A percentile compares a stretch with the other conserved stretches of the same genome.
phyloP scores from a whole-genome alignment of 2,329 filamentous ascomycete genomes.

The Phyllosticta paracitricarpa region DNA sequence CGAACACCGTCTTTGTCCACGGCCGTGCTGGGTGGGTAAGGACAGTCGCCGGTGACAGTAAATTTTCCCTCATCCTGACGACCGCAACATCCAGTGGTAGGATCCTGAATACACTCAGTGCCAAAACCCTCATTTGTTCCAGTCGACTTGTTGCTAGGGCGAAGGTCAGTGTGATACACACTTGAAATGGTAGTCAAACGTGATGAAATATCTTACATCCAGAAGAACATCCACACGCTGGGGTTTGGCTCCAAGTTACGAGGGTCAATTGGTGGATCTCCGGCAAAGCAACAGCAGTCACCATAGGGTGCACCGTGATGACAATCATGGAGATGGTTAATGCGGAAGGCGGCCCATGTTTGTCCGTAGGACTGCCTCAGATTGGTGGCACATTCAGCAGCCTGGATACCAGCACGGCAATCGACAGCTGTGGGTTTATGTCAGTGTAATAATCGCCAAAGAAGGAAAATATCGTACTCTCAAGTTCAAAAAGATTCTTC shows the following conservation, averaged over 20 bases:
- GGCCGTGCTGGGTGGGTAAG: neutral
- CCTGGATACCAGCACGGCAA: neutral
- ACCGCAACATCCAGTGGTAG: neutral
- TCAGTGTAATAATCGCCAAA: neutral
- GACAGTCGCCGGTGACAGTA: neutral
- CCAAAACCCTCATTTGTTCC: neutral
- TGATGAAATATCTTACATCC: neutral
- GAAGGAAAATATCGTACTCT: neutral
- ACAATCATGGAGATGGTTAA: neutral
- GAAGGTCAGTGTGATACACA: neutral
- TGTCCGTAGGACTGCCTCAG: neutral
- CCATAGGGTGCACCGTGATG: neutral
- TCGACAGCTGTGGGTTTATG: neutral
- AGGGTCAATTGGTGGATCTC: neutral
- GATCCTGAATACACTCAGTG: neutral
- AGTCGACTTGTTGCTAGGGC: neutral
- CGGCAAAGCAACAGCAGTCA: neutral
- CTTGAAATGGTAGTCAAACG: neutral
- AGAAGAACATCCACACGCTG: neutral
- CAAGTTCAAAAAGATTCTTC: neutral
- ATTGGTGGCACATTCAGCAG: neutral
- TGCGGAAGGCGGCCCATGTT: neutral
- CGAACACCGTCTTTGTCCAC: neutral
- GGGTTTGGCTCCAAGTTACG: neutral
- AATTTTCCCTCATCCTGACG: neutral